Evolutionary conservation across 2,329 filamentous ascomycete species (phyloP), one percentile per base, ranked within the genome.

Genomic region (Neofusicoccum laricinum): DNA sequence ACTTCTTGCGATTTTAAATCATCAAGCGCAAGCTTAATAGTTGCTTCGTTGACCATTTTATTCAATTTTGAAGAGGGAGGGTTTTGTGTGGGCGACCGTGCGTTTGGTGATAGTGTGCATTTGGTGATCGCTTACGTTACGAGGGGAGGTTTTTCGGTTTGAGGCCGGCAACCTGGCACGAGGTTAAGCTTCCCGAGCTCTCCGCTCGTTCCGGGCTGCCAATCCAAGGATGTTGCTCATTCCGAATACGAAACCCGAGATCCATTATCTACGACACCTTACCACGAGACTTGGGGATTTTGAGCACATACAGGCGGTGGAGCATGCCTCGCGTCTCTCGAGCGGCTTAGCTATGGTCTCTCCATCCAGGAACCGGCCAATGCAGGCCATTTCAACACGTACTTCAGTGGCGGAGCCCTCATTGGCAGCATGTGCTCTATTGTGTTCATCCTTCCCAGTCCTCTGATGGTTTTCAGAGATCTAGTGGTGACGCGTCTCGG

Each of bases 221-320:
- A 12, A 46, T 34, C 25, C 17, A 2, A 25, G 36, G 38, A 32
- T 45, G 14, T n/a, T 38, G 25, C 51, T 34, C 25, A 43, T 55
- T 15, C 41, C 55, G 55, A 59, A 46, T 59, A 36, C 55, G 55
- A 59, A 46, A 59, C 41, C 15, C 55, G 55, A 59, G 41, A 59
- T 46, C 40, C 15, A 8, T 8, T 4, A n/a, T 43, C 36, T 43
- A 15, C n/a, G 41, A 15, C 41, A 17, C 17, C 41, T 30, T 30
- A 30, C 25, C 25, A 30, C 25, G 7, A 30, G 25, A 30, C 4
- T 6, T 15, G 12, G 2, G 5, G 17, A 15, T 43, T 15, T 17
- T n/a, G 41, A 43, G n/a, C 15, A 43, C 15, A 43, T n/a, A 8
- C n/a, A 43, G 41, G 41, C 41, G 15, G 14, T 43, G 14, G 17